phyloP scores from a whole-genome alignment of 805 yeast species.

The Saturnispora sekii region DNA sequence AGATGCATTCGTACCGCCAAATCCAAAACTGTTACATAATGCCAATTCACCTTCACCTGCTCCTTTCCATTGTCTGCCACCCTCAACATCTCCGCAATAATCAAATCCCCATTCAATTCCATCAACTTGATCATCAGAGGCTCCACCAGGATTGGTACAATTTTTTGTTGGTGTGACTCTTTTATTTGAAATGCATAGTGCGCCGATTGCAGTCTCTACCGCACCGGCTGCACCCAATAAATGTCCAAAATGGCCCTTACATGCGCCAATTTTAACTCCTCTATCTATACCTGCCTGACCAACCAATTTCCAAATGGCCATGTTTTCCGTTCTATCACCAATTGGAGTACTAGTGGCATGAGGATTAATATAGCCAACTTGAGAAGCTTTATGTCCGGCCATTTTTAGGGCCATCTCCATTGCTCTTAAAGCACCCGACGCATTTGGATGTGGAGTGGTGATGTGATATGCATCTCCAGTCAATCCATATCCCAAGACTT shows the following conservation, averaged over 20 bases:
- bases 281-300: slow-evolving; percentile 24
- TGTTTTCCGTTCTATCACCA: slow-evolving; percentile 84
- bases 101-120: slow-evolving; percentile 38
- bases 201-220: slow-evolving; percentile 77
- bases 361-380: slow-evolving; percentile 78
- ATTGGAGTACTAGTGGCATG: slow-evolving; percentile 91
- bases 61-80: slow-evolving; percentile 25
- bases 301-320: slow-evolving; percentile 56
- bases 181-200: slow-evolving; percentile 49
- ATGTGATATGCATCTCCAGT: slow-evolving; percentile 90
- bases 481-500: slow-evolving; percentile 78
- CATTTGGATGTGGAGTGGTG: slow-evolving; percentile 79
- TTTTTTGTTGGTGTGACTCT: slow-evolving; percentile 77
- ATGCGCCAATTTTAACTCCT: slow-evolving; percentile 55
- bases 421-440: slow-evolving; percentile 76
- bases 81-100: slow-evolving; percentile 39
- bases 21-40: slow-evolving; percentile 86
- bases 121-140: slow-evolving; percentile 30
- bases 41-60: slow-evolving; percentile 42
- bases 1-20: slow-evolving; percentile 92
- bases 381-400: slow-evolving; percentile 36
- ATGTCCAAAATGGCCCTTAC: slow-evolving; percentile 92
- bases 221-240: slow-evolving; percentile 94
- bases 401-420: slow-evolving; percentile 65
- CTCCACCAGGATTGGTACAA: slow-evolving; percentile 43